Percentiles rank a stretch among this genome's conserved stretches.
phyloP scores from a whole-genome alignment of 495 filamentous ascomycete species.

The Aspergillus diversus region DNA sequence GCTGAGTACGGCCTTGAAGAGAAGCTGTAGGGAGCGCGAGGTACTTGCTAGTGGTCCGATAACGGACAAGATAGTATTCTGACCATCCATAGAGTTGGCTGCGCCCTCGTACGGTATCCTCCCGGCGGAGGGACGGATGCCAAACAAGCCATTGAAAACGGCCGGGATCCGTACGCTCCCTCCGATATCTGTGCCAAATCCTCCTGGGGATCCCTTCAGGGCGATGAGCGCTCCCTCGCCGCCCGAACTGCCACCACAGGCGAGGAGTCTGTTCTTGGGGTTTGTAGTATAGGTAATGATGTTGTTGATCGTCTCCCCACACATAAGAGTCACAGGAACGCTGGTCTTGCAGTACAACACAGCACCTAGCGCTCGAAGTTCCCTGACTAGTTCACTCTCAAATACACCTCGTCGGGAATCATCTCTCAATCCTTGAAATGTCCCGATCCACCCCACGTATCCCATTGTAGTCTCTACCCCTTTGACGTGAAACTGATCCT shows the following conservation, averaged over 20 bases:
- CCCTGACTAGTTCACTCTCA: constrained; percentile 55
- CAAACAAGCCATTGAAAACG: constrained; percentile 65
- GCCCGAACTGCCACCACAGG: constrained; percentile 60
- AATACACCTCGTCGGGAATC: constrained; percentile 40
- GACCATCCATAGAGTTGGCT: constrained; percentile 60
- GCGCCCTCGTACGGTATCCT: constrained; percentile 49
- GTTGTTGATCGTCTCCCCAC: constrained; percentile 61
- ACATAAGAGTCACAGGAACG: constrained; percentile 65
- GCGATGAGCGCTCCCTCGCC: constrained; percentile 65
- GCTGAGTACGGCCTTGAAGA: constrained; percentile 58
- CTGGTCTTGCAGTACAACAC: constrained; percentile 69
- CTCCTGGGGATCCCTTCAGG: constrained; percentile 56
- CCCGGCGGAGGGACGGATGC: constrained; percentile 51
- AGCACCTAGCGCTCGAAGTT: constrained; percentile 61
- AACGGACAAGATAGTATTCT: constrained; percentile 59
- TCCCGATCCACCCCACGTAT: constrained; percentile 57
- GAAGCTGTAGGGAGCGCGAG: constrained; percentile 51
- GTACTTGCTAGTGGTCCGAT: constrained; percentile 60
- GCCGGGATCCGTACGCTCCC: constrained; percentile 71
- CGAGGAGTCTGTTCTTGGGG: constrained; percentile 51
- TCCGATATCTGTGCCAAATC: constrained; percentile 73
- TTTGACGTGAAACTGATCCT: constrained; percentile 73
- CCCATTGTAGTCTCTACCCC: constrained; percentile 69
- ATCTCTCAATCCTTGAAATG: constrained; percentile 51
- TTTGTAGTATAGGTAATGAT: constrained; percentile 57